Evolutionary conservation across 192 early-diverging fungal genomes (phyloP).

Genomic region (Coemansia sp.): DNA sequence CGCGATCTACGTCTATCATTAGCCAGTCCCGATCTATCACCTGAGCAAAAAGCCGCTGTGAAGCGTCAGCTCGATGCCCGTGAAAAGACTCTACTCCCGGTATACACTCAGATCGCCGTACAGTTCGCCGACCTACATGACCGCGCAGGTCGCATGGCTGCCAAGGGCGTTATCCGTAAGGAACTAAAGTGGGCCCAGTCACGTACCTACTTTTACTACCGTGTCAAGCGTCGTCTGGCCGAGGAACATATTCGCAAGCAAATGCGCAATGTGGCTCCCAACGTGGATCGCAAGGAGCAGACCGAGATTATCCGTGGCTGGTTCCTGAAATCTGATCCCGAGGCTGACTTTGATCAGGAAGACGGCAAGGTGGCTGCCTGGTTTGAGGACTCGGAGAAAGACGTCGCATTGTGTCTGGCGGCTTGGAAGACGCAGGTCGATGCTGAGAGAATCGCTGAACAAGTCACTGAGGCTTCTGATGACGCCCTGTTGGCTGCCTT

Average conservation of each 20-base stretch:
- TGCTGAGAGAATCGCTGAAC: conserved; percentile 5
- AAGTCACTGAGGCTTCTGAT: conserved; percentile 25
- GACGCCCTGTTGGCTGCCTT: conserved; percentile 44
- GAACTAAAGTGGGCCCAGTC: conserved; percentile 79
- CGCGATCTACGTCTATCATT: conserved; percentile 69
- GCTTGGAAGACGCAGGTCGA: conserved; percentile 17
- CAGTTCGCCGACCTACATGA: conserved; percentile 99
- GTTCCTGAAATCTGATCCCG: conserved; percentile 53
- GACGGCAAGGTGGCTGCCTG: conserved; percentile 64
- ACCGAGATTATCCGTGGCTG: conserved; percentile 60
- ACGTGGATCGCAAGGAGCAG: conserved; percentile 57
- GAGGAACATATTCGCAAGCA: conserved; percentile 78
- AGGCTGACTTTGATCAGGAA: conserved; percentile 57
- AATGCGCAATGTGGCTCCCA: conserved; percentile 45
- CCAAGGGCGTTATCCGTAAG: conserved; percentile 87
- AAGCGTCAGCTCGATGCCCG: conserved; percentile 78
- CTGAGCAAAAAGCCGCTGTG: conserved; percentile 66
- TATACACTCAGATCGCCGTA: conserved; percentile 91
- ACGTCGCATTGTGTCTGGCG: background rate
- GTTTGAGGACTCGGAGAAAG: conserved; percentile 54
- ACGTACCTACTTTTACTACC: conserved; percentile 92
- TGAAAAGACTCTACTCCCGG: conserved; percentile 84
- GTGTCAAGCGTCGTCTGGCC: conserved; percentile 77
- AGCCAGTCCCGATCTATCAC: conserved; percentile 57
- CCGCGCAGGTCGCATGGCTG: conserved; percentile 91